phyloP scores from a whole-genome alignment of 345 rosid genomes.

The Cardamine occulta region DNA sequence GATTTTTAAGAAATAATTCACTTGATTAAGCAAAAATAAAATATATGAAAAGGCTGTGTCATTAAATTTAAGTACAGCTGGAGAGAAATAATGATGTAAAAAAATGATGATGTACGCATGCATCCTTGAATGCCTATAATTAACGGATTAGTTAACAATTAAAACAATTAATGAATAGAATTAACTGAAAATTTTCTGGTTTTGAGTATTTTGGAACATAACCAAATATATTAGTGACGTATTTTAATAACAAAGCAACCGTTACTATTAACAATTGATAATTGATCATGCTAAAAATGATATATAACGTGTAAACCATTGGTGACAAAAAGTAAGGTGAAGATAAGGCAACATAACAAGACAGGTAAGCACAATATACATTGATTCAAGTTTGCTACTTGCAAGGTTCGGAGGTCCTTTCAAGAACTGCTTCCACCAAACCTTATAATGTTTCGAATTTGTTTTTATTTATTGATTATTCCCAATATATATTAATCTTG shows the following conservation, averaged over 20 bases:
- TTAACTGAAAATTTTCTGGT: not conserved
- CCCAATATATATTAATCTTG: conserved; percentile 5
- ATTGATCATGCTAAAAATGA: not conserved
- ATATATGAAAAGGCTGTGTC: not conserved
- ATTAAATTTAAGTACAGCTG: not conserved
- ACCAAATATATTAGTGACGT: conserved; percentile 1
- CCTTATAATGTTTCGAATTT: conserved; percentile 19
- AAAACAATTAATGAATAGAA: not conserved
- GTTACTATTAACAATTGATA: not conserved
- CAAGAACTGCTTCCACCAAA: conserved; percentile 44
- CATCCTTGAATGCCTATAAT: not conserved
- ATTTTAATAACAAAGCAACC: conserved; percentile 36
- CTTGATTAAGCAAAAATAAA: not conserved
- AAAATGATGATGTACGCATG: not conserved
- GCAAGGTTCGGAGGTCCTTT: conserved; percentile 43
- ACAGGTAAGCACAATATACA: conserved; percentile 27
- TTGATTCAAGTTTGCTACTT: conserved; percentile 27
- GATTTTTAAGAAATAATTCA: not conserved
- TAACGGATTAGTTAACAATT: not conserved
- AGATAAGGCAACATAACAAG: conserved; percentile 37
- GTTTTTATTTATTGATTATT: conserved; percentile 16
- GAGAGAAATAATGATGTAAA: not conserved
- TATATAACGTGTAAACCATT: conserved; percentile 23
- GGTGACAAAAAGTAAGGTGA: conserved; percentile 40
- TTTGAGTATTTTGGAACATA: conserved; percentile 3